Conservation (phyloP, 768 basidiomycete species). For the Lyophyllum atratum region DNA sequence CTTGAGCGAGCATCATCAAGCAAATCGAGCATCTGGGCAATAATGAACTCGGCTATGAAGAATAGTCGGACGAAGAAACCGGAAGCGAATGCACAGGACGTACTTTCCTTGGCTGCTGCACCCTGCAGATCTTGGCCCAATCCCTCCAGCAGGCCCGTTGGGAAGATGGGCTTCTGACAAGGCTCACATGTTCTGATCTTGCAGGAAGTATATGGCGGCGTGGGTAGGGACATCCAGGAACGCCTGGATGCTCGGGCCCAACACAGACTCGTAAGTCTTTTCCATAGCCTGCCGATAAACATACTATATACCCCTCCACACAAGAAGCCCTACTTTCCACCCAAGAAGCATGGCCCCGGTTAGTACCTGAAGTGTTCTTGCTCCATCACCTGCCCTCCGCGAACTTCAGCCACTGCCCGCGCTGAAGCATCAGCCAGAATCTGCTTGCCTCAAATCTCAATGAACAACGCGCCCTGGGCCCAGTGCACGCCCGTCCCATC, state of each 20-base stretch:
- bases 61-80: too few species aligned
- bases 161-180: too few species aligned
- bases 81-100: too few species aligned
- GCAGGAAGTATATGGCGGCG: conserved; percentile 35
- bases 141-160: too few species aligned
- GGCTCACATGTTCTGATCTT: not conserved
- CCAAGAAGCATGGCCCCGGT: conserved; percentile 33
- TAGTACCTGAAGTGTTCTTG: conserved; percentile 45
- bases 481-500: conserved; percentile 19
- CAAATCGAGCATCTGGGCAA: too few species aligned
- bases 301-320: not conserved
- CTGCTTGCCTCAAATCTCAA: not conserved
- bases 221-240: conserved; percentile 29
- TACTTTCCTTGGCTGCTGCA: too few species aligned
- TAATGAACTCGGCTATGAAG: too few species aligned
- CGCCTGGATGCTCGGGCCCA: conserved; percentile 25
- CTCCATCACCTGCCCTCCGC: conserved; percentile 34
- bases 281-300: not conserved
- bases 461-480: conserved; percentile 25
- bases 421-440: not conserved
- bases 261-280: conserved; percentile 31
- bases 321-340: conserved; percentile 41
- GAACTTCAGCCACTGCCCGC: conserved; percentile 27
- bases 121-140: too few species aligned
- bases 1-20: too few species aligned